A percentile compares a stretch with the other conserved stretches of the same genome.
Conservation (phyloP, 192 early-diverging fungal genomes). For the Allomyces macrogynus region DNA sequence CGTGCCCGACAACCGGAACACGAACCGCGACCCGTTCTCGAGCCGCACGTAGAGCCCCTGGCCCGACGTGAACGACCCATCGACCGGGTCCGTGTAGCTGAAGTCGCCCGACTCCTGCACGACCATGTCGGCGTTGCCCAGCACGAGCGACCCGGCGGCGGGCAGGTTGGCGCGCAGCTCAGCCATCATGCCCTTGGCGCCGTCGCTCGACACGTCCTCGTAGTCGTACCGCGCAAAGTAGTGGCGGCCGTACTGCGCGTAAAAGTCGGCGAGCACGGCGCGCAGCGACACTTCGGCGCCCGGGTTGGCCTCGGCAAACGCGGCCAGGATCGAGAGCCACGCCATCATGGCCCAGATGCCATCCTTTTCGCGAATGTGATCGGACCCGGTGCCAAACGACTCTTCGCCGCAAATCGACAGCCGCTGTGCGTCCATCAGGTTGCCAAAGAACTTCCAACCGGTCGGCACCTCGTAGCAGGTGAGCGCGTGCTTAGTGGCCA, state of each 20-base stretch:
- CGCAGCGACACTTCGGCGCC: conserved; percentile 29
- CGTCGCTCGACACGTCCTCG: conserved; percentile 72
- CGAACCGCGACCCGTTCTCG: conserved; percentile 72
- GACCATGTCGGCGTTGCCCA: too few relatives aligned
- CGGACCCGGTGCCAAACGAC: conserved; percentile 93
- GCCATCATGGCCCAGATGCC: conserved; percentile 94
- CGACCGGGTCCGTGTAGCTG: conserved; percentile 84
- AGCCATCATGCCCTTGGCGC: conserved; percentile 58
- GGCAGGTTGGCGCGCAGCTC: conserved; percentile 27
- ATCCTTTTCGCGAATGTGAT: conserved; percentile 98
- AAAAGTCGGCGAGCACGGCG: conserved; percentile 66
- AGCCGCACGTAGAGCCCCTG: conserved; percentile 84
- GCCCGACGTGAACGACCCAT: conserved; percentile 58
- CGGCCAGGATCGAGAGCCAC: conserved; percentile 87
- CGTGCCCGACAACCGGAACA: conserved; percentile 83
- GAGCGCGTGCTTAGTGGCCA: conserved; percentile 61
- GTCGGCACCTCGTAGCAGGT: conserved; percentile 80
- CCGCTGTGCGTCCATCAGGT: conserved; percentile 88
- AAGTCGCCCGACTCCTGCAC: conserved; percentile 68
- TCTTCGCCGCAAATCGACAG: conserved; percentile 95
- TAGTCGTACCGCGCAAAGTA: conserved; percentile 87
- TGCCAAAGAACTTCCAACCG: conserved; percentile 92
- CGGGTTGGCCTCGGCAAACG: conserved; percentile 31
- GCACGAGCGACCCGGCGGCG: too few relatives aligned
- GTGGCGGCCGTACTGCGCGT: conserved; percentile 73